A percentile compares a stretch with the other conserved stretches of the same genome.
These are phyloP conservation scores for Colletotrichum higginsianum DNA, from an alignment of 2,329 filamentous ascomycete species.

Conservation along the genomic window DNA sequence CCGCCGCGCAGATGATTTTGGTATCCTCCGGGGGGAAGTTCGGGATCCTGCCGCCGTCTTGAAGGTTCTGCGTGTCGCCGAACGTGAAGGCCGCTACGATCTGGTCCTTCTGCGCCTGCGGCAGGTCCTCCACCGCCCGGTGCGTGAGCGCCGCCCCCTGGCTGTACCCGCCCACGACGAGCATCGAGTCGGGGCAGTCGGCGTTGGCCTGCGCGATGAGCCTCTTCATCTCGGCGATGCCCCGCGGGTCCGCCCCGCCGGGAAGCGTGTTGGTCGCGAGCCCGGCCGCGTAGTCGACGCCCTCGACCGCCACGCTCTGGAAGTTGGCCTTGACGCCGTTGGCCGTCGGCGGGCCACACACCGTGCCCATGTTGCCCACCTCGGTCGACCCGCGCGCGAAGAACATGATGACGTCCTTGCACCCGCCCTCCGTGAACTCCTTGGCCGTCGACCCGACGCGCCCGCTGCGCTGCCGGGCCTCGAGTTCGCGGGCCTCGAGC, in stretches of 20 bases:
- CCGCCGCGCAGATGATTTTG: slow-evolving; percentile 58
- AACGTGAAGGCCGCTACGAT: slow-evolving; percentile 48
- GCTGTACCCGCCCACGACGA: slow-evolving; percentile 58
- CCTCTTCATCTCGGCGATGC: slow-evolving; percentile 51
- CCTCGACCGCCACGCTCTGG: slow-evolving; percentile 44
- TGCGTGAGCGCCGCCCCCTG: slow-evolving; percentile 52
- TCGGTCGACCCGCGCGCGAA: slow-evolving; percentile 47
- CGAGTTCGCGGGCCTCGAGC: slow-evolving; percentile 18
- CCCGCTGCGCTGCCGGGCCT: slow-evolving; percentile 41
- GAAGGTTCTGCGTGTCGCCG: slow-evolving; percentile 47
- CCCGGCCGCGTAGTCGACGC: slow-evolving; percentile 54
- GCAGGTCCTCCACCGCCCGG: slow-evolving; percentile 47
- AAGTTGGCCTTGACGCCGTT: slow-evolving; percentile 45
- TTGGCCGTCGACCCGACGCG: slow-evolving; percentile 44
- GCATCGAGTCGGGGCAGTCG: slow-evolving; percentile 54
- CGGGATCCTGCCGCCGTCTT: slow-evolving; percentile 54
- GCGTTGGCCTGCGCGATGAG: slow-evolving; percentile 53
- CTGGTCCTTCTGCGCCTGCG: slow-evolving; percentile 44
- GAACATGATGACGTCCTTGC: slow-evolving; percentile 46
- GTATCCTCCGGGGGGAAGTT: slow-evolving; percentile 54
- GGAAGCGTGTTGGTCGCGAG: slow-evolving; percentile 51
- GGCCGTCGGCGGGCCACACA: slow-evolving; percentile 44
- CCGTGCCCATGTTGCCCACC: slow-evolving; percentile 44
- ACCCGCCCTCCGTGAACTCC: slow-evolving; percentile 46
- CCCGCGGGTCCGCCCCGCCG: slow-evolving; percentile 50